phyloP scores from a whole-genome alignment of 2,329 filamentous ascomycete species.

The Rutstroemia sp. region DNA sequence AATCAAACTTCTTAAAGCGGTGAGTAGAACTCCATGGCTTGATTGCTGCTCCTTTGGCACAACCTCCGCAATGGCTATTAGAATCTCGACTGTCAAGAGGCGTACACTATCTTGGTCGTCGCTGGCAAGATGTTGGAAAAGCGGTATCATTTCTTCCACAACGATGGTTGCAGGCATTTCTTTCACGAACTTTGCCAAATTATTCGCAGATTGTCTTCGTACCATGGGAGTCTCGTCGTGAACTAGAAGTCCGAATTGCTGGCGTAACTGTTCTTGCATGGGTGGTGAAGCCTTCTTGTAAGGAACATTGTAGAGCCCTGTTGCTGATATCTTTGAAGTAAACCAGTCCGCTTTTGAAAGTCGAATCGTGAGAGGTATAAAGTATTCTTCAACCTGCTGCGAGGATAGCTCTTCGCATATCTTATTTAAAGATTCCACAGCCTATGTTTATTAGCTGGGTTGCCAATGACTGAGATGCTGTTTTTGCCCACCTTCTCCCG shows the following conservation, averaged over 20 bases:
- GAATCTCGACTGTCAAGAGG: constrained; percentile 88
- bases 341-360: constrained; percentile 99
- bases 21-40: constrained; percentile 88
- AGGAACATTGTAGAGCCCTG: constrained; percentile 86
- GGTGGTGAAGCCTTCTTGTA: constrained; percentile 84
- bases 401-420: constrained; percentile 90
- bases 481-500: constrained; percentile 74
- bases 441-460: constrained; percentile 45
- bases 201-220: constrained; percentile 89
- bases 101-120: constrained; percentile 98
- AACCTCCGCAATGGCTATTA: constrained; percentile 93
- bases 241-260: constrained; percentile 87
- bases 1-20: constrained; percentile 84
- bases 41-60: constrained; percentile 97
- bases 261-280: constrained; percentile 85
- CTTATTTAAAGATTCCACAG: constrained; percentile 98
- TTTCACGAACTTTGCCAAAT: constrained; percentile 95
- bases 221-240: constrained; percentile 99
- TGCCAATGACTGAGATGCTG: neutral
- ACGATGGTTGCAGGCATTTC: constrained; percentile 88
- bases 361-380: constrained; percentile 90
- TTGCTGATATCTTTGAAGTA: constrained; percentile 97
- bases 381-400: constrained; percentile 92
- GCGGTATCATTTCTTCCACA: constrained; percentile 97
- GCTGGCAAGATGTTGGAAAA: constrained; percentile 93